Evolutionary conservation across 768 basidiomycete species (phyloP), one percentile per base, ranked within the genome.

Genomic region (Phlebiopsis gigantea): DNA sequence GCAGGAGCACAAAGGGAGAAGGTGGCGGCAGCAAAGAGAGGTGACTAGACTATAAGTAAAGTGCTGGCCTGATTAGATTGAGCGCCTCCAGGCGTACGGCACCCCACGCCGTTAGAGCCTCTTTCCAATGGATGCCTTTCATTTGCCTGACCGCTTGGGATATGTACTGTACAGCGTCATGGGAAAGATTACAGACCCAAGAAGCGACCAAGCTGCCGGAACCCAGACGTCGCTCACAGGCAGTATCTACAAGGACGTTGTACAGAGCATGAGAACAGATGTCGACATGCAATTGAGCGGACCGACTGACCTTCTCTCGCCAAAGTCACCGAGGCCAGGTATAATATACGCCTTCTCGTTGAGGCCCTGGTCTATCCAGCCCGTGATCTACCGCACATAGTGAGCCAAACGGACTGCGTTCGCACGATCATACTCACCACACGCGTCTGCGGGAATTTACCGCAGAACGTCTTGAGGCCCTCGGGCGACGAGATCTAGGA

Each of bases 271-370:
- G 44, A 44, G 42, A 42, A 41, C 15, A 9, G 41, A 55, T 45
- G 24, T 26, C 25, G 25, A 50, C 19, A n/a, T 17, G 10, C n/a
- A 41, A 55, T 30, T 45, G 44, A 21, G 42, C 31, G 5, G 24
- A 29, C n/a, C 3, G 25, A 34, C 72, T 59, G 63, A 87, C 89
- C 91, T 85, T 67, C 91, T 75, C 69, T 96, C 94, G 51, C 94
- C 94, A 69, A 98, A 98, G 69, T 98, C 94, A n/a, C 94, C 94
- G n/a, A 98, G 76, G 26, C 94, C 93, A 7, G 93, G 93, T 55
- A 94, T 84, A 63, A 95, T 95, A 67, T 88, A 97, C 22, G 90
- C 84, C 68, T 87, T 91, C 56, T 90, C 90, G 63, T 98, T 94
- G 51, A 98, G 79, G 4, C 93, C 90, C 62, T 93, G 75, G 68